Conservation (phyloP, 2,329 filamentous ascomycete genomes). For the Monosporascus sp. region DNA sequence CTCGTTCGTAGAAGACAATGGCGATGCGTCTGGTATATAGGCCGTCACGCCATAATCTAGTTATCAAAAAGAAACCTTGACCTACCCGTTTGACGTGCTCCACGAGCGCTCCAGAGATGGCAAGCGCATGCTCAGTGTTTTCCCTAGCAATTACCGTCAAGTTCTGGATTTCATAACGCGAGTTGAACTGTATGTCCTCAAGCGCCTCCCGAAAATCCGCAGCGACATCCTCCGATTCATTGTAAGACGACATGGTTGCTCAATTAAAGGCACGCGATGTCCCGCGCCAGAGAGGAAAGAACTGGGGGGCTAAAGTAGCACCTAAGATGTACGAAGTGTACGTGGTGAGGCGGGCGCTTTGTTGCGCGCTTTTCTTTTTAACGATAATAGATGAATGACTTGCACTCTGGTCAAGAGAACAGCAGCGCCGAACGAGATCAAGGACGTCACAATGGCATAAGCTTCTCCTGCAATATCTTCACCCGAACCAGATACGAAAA, state of each 20-base stretch:
- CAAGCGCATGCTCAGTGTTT: slow-evolving; percentile 91
- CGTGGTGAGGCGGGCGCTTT: not conserved
- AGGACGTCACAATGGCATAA: slow-evolving; percentile 18
- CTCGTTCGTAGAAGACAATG: not conserved
- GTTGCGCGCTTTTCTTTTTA: not conserved
- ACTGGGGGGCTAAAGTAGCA: not conserved
- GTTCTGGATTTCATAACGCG: slow-evolving; percentile 93
- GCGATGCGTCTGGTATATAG: not conserved
- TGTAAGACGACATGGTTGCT: slow-evolving; percentile 42
- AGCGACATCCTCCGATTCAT: slow-evolving; percentile 73
- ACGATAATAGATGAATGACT: not conserved
- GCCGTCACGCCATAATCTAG: not conserved
- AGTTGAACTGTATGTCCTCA: slow-evolving; percentile 85
- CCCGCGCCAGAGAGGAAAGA: slow-evolving; percentile 1
- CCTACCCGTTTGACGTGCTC: slow-evolving; percentile 94
- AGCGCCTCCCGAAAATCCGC: slow-evolving; percentile 92
- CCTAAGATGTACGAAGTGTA: not conserved
- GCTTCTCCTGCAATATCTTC: slow-evolving; percentile 21
- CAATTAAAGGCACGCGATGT: slow-evolving; percentile 8
- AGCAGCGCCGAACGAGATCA: slow-evolving; percentile 5
- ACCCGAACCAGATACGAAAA: slow-evolving; percentile 6
- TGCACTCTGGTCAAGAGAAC: slow-evolving; percentile 7
- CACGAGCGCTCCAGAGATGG: slow-evolving; percentile 84
- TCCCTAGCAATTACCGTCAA: slow-evolving; percentile 96
- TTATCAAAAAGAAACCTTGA: slow-evolving; percentile 21